Conservation (phyloP, 2,329 filamentous ascomycete species). For the Trichoderma sp. region DNA sequence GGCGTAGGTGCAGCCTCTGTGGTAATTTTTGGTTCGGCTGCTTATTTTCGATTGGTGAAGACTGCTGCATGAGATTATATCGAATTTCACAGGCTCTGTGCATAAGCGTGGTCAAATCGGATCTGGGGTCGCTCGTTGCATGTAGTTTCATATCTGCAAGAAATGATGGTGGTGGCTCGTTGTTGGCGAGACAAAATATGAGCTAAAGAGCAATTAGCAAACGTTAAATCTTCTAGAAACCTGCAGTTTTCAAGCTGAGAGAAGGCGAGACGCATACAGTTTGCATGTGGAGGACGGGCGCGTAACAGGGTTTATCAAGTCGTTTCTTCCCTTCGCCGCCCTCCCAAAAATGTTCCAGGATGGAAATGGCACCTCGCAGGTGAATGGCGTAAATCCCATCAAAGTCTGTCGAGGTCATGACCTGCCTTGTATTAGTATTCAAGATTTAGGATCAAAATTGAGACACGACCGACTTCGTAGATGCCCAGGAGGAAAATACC, state of each 20-base stretch:
- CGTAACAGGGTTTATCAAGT: background rate
- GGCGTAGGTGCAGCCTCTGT: background rate
- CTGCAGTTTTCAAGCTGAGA: background rate
- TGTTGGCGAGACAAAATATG: background rate
- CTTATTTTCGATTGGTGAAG: background rate
- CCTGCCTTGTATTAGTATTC: background rate
- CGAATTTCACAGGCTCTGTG: background rate
- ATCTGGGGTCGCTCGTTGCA: background rate
- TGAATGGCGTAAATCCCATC: background rate
- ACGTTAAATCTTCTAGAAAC: background rate
- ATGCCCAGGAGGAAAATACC: background rate
- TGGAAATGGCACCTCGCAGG: background rate
- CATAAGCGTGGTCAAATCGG: background rate
- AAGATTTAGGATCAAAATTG: background rate
- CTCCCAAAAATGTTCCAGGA: background rate
- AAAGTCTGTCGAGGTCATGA: background rate
- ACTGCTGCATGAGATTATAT: background rate
- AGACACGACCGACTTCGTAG: background rate
- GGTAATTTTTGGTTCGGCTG: accelerated
- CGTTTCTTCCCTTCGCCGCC: background rate
- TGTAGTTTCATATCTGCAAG: background rate
- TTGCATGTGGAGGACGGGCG: background rate
- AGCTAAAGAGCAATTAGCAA: background rate
- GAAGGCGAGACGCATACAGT: background rate
- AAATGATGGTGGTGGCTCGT: background rate